Base-by-base conservation (phyloP, 345 rosid species). In the Psidium guajava region DNA sequence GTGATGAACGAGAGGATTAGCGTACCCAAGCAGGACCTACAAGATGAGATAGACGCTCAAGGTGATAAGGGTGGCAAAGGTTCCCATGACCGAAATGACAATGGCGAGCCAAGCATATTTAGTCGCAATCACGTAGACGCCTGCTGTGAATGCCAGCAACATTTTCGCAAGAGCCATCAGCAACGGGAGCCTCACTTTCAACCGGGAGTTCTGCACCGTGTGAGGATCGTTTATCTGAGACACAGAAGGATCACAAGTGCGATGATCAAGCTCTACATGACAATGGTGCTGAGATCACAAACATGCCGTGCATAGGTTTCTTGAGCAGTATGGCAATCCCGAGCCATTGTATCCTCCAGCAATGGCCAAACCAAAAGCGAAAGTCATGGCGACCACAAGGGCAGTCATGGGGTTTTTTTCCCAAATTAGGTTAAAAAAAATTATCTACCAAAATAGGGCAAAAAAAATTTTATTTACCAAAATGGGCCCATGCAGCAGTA, bases 271-370 rank as follows among this genome's bases (percentile, higher is more conserved):
- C 69, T 58, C n/a, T 2, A 12, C 32, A 18, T 53, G 2, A 22
- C 1, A 58, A n/a, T 58, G 0, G 16, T 58, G 69, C 0, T 58
- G 4, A n/a, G 1, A 58, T 58, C 4, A 6, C 36, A n/a, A 0
- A 58, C 8, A 58, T 1, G 8, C 3, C 14, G 53, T 51, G 3
- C 53, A 51, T 51, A 51, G 53, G 5, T 51, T 51, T 12, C 53
- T 58, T 58, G 69, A 58, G 18, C 16, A 25, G 1, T 58, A 58
- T 58, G 64, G 32, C 64, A 8, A 58, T 6, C 16, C 1, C 8
- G 0, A 58, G 18, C 5, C 69, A 58, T 5, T 58, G 69, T 12
- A n/a, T 58, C 18, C 8, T 58, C 8, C 8, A 1, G 8, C 8
- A 58, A n/a, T 0, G 36, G 4, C 28, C 3, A 58, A 58, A n/a